These are phyloP conservation scores for Chalciporus piperatus DNA, from an alignment of 768 basidiomycete genomes.

Conservation along the genomic window DNA sequence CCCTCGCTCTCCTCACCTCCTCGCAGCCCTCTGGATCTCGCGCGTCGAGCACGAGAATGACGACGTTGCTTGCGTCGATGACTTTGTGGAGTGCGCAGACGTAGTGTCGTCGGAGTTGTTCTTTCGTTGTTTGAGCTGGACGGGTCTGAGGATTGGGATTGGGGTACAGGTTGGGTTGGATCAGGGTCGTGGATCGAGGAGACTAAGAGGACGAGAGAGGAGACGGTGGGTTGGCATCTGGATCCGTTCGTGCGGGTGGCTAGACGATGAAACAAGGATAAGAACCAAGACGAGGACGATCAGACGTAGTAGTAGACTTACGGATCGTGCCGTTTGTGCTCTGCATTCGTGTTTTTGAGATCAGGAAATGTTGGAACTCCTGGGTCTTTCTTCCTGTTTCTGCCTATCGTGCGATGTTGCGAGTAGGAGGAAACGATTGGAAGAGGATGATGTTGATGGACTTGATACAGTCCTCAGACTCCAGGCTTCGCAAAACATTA, in stretches of 20 bases:
- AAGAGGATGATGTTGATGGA: too few relatives aligned
- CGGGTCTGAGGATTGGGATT: slow-evolving; percentile 4
- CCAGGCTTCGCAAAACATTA: too few relatives aligned
- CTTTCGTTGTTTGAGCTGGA: slow-evolving; percentile 55
- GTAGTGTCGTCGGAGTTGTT: slow-evolving; percentile 71
- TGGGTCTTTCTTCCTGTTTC: slow-evolving; percentile 72
- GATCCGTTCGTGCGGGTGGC: slow-evolving; percentile 37
- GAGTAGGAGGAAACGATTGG: too few relatives aligned
- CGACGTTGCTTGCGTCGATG: slow-evolving; percentile 88
- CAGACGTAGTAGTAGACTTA: slow-evolving; percentile 29
- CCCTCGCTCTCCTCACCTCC: too few relatives aligned
- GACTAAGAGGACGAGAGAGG: slow-evolving; percentile 55
- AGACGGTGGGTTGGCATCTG: slow-evolving; percentile 58
- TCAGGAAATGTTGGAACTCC: slow-evolving; percentile 82
- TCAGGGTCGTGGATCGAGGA: slow-evolving; percentile 22
- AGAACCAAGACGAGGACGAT: too few relatives aligned
- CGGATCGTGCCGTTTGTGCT: slow-evolving; percentile 44
- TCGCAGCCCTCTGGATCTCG: slow-evolving; percentile 97
- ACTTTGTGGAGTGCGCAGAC: slow-evolving; percentile 85
- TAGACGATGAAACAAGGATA: slow-evolving; percentile 11
- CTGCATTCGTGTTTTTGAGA: slow-evolving; percentile 58
- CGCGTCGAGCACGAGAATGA: slow-evolving; percentile 89
- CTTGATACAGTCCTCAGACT: too few relatives aligned
- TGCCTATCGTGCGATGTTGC: slow-evolving; percentile 23
- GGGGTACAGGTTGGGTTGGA: too few relatives aligned